Percentiles rank a stretch among this genome's conserved stretches.
These are phyloP conservation scores for Rhizophora mangle DNA, from an alignment of 345 rosid species.

Conservation along the genomic window DNA sequence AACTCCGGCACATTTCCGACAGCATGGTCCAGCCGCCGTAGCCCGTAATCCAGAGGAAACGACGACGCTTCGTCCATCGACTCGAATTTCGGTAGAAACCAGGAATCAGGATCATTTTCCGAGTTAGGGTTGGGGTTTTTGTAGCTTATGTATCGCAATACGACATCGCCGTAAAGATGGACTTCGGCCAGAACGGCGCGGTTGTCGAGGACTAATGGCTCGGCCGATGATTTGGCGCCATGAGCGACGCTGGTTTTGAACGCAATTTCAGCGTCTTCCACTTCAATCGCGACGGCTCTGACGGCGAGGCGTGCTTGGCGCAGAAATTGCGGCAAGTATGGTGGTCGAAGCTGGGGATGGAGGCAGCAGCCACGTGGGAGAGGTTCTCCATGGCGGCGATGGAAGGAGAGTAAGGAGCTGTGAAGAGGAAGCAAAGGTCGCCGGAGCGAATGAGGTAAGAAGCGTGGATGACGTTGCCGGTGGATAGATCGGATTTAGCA, in stretches of 20 bases:
- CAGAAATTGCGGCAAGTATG: conserved; percentile 42
- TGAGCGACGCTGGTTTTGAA: conserved; percentile 54
- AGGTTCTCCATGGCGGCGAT: conserved; percentile 38
- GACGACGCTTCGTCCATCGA: conserved; percentile 44
- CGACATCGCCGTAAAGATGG: conserved; percentile 77
- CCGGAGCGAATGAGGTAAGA: conserved; percentile 85
- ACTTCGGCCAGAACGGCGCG: conserved; percentile 62
- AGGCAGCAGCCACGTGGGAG: conserved; percentile 31
- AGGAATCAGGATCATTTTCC: conserved; percentile 8
- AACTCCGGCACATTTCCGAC: conserved; percentile 89
- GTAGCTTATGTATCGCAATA: conserved; percentile 70
- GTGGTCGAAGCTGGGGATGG: conserved; percentile 59
- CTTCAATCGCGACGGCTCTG: conserved; percentile 66
- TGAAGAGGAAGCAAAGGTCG: conserved; percentile 70
- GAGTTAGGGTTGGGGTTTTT: conserved; percentile 15
- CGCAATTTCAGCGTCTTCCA: conserved; percentile 70
- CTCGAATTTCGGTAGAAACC: conserved; percentile 70
- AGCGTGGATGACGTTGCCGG: conserved; percentile 78
- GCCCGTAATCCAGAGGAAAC: conserved; percentile 68
- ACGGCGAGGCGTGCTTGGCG: conserved; percentile 66
- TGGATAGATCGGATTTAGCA: conserved; percentile 90
- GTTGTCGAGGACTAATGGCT: conserved; percentile 47
- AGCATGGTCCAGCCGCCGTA: conserved; percentile 76
- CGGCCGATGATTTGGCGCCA: conserved; percentile 55
- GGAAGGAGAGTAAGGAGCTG: conserved; percentile 86